Base-by-base conservation (phyloP, 2,329 filamentous ascomycete species). In the Paraconiothyrium sp. region DNA sequence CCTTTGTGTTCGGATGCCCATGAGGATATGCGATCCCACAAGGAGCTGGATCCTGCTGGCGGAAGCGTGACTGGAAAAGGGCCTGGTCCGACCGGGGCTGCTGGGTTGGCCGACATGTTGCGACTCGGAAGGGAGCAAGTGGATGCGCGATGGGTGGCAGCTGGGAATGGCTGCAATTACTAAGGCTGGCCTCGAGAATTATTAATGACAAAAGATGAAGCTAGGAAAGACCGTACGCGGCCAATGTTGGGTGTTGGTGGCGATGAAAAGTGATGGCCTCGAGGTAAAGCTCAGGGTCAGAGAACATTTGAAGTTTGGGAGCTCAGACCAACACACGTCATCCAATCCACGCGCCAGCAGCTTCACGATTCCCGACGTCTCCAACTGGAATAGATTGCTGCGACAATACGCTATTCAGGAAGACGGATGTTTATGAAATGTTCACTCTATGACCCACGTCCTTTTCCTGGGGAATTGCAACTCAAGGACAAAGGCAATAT, bases 1-100 rank as follows among this genome's bases (percentile, higher is more conserved):
- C 92, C 91, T 84, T 97, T 98, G 83, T 99, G 94, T 79, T 98
- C 94, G 2, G 93, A 92, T 14, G 92, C 93, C 94, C 95, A 99
- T 76, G 85, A 90, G 68, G 93, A 91, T 81, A 97, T 84, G 74
- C 94, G 90, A 80, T 97, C 92, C 93, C 93, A 97, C 59, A 95
- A 82, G 50, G 92, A 90, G 62, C 90, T 87, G 64, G 90, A 86
- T 61, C 81, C 80, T 49, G 81, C 72, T 49, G 81, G 76, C 41
- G 84, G 70, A 58, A 76, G 71, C 51, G 68, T 67, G 52, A 78
- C 73, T 63, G 75, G 76, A 66, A 77, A 73, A 9, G 73, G 75
- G 39, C 73, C 73, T n/a, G 75, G 76, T 56, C 64, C 63, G 61
- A 73, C 59, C 6, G 68, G 70, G 22, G 64, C 69, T 50, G 69